Percentiles rank a stretch among this genome's conserved stretches.
Conservation (phyloP, 805 yeast genomes). For the Spencermartinsiella europaea region DNA sequence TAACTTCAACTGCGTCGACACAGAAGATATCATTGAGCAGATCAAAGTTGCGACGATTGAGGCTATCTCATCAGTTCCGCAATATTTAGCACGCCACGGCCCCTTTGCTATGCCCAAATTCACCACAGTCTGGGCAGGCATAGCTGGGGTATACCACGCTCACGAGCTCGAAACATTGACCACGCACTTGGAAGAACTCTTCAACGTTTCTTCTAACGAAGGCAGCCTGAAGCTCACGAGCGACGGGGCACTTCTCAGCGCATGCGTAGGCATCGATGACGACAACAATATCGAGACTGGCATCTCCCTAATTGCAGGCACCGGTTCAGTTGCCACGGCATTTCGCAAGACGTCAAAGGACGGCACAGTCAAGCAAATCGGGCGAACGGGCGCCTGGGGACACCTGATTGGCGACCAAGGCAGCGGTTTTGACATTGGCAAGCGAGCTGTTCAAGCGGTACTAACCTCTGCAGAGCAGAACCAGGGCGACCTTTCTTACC, state of each 20-base stretch:
- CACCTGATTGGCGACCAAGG: slow-evolving; percentile 19
- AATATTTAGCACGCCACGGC: not conserved
- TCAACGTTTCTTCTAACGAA: slow-evolving; percentile 1
- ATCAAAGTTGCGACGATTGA: not conserved
- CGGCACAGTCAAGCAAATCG: slow-evolving; percentile 1
- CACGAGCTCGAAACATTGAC: not conserved
- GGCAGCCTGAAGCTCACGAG: slow-evolving; percentile 4
- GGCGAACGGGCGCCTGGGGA: slow-evolving; percentile 19
- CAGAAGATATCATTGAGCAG: slow-evolving; percentile 5
- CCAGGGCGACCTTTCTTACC: not conserved
- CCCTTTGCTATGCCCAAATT: not conserved
- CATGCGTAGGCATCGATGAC: slow-evolving; percentile 3
- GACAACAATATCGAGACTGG: slow-evolving; percentile 1
- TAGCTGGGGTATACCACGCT: slow-evolving; percentile 15
- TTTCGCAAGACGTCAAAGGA: slow-evolving; percentile 4
- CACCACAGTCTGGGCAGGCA: slow-evolving; percentile 16
- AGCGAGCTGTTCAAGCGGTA: slow-evolving; percentile 5
- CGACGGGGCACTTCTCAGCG: slow-evolving; percentile 4
- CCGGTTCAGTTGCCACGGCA: slow-evolving; percentile 18
- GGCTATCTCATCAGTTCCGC: slow-evolving; percentile 1
- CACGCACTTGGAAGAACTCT: slow-evolving; percentile 7
- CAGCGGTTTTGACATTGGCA: slow-evolving; percentile 17
- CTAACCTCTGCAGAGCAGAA: not conserved
- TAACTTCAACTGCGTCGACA: slow-evolving; percentile 7
- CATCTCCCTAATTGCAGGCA: slow-evolving; percentile 16